A percentile compares a stretch with the other conserved stretches of the same genome.
These are phyloP conservation scores for Phytopythium helicoides DNA, from an alignment of 352 stramenopile genomes.

Conservation along the genomic window DNA sequence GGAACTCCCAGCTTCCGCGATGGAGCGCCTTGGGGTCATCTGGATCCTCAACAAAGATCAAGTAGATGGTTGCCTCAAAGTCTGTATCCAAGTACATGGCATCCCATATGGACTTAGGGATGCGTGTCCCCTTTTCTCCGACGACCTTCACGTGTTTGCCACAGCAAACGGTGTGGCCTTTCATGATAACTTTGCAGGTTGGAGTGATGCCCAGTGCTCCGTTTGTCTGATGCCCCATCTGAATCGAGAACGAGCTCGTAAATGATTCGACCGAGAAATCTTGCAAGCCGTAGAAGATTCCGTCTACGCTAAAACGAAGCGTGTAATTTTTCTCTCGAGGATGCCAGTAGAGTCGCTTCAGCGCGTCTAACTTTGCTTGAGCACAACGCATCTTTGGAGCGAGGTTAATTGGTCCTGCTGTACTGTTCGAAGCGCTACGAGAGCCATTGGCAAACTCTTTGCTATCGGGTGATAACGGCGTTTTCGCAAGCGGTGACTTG, in stretches of 20 bases:
- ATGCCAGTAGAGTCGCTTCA: constrained; percentile 70
- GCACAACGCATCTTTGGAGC: constrained; percentile 54
- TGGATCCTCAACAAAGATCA: constrained; percentile 68
- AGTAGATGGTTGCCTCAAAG: constrained; percentile 49
- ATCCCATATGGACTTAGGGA: constrained; percentile 79
- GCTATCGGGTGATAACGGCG: constrained; percentile 8
- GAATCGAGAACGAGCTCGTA: constrained; percentile 50
- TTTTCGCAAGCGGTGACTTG: constrained; percentile 5
- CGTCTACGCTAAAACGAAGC: constrained; percentile 72
- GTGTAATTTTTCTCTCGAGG: constrained; percentile 72
- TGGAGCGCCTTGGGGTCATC: constrained; percentile 26
- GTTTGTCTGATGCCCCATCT: constrained; percentile 72
- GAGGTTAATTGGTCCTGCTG: constrained; percentile 49
- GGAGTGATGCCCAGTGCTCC: constrained; percentile 61
- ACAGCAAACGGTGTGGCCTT: constrained; percentile 60
- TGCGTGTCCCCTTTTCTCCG: constrained; percentile 69
- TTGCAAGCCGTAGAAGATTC: constrained; percentile 74
- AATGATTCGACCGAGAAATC: constrained; percentile 73
- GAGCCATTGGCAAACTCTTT: background rate
- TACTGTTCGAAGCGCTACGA: constrained; percentile 13
- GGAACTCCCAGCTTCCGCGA: constrained; percentile 62
- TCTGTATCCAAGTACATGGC: constrained; percentile 74
- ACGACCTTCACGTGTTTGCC: constrained; percentile 78
- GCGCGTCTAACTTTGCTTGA: constrained; percentile 66
- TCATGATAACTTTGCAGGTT: constrained; percentile 58